These are phyloP conservation scores for Alternaria metachromatica DNA, from an alignment of 2,329 filamentous ascomycete genomes.

Conservation along the genomic window DNA sequence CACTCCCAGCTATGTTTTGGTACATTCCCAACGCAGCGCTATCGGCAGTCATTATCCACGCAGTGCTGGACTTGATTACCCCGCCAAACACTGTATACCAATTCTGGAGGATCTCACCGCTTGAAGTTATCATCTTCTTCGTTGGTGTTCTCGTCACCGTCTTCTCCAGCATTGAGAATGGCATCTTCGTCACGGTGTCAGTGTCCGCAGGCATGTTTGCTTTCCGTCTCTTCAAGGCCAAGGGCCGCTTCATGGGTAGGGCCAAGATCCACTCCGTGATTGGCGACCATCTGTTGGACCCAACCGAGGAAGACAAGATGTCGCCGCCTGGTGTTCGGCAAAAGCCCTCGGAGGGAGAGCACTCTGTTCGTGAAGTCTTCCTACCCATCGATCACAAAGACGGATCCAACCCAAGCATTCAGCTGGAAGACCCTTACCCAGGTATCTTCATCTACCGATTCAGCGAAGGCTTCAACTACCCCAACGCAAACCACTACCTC, in stretches of 20 bases:
- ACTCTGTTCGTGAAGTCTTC: slow-evolving; percentile 76
- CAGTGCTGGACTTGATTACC: slow-evolving; percentile 90
- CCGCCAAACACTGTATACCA: slow-evolving; percentile 91
- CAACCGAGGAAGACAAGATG: slow-evolving; percentile 46
- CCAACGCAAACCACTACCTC: slow-evolving; percentile 88
- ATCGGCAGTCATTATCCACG: slow-evolving; percentile 92
- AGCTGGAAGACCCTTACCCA: slow-evolving; percentile 80
- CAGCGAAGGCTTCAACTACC: slow-evolving; percentile 94
- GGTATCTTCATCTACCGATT: slow-evolving; percentile 98
- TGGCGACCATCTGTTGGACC: slow-evolving; percentile 71
- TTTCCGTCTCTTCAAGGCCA: slow-evolving; percentile 82
- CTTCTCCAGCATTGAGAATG: slow-evolving; percentile 87
- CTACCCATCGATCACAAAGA: slow-evolving; percentile 85
- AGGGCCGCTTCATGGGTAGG: slow-evolving; percentile 82
- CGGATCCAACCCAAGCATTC: slow-evolving; percentile 84
- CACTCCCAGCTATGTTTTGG: slow-evolving; percentile 87
- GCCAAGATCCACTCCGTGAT: slow-evolving; percentile 87
- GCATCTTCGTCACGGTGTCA: slow-evolving; percentile 85
- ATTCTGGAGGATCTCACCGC: slow-evolving; percentile 91
- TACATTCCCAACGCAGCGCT: slow-evolving; percentile 87
- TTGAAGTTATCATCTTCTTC: slow-evolving; percentile 94
- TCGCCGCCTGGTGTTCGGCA: slow-evolving; percentile 19
- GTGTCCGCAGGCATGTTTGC: slow-evolving; percentile 79
- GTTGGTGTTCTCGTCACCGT: slow-evolving; percentile 89
- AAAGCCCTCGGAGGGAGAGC: slow-evolving; percentile 39